Evolutionary conservation across 2,329 filamentous ascomycete species (phyloP).

Genomic region (Ceratocystis huliohia): DNA sequence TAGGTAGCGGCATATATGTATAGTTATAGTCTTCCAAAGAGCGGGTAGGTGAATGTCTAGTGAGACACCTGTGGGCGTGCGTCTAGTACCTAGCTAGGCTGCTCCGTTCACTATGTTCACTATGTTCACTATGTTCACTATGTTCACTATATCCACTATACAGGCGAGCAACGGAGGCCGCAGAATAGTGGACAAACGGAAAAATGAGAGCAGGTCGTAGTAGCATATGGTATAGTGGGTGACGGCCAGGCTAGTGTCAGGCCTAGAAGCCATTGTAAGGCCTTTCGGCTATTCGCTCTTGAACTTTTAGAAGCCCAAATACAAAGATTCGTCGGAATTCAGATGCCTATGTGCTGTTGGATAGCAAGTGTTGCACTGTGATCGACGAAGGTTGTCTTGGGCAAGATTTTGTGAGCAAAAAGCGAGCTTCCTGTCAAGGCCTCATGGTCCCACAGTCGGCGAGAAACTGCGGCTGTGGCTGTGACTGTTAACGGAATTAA

Average conservation of each 20-base stretch:
- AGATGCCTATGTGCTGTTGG: background rate
- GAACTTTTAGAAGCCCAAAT: background rate
- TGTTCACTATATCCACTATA: background rate
- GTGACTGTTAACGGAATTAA: background rate
- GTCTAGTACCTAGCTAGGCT: background rate
- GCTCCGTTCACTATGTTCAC: background rate
- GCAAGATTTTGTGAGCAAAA: background rate
- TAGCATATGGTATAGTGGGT: background rate
- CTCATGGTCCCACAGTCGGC: background rate
- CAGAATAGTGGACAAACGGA: background rate
- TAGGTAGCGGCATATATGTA: slow-evolving; percentile 16
- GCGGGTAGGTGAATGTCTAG: background rate
- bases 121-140: too few relatives aligned
- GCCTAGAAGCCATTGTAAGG: slow-evolving; percentile 6
- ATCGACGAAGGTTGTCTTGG: background rate
- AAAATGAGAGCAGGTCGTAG: slow-evolving; percentile 5
- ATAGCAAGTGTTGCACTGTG: background rate
- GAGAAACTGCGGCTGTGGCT: background rate
- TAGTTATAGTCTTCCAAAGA: background rate
- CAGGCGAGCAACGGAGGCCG: background rate
- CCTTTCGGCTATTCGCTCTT: background rate
- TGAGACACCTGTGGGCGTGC: slow-evolving; percentile 7
- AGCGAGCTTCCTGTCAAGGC: background rate
- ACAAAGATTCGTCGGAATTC: background rate
- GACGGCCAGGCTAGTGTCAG: slow-evolving; percentile 5